Evolutionary conservation across 1,284 basidiomycete genomes (phyloP).

Genomic region (Porogramme epimiltina): DNA sequence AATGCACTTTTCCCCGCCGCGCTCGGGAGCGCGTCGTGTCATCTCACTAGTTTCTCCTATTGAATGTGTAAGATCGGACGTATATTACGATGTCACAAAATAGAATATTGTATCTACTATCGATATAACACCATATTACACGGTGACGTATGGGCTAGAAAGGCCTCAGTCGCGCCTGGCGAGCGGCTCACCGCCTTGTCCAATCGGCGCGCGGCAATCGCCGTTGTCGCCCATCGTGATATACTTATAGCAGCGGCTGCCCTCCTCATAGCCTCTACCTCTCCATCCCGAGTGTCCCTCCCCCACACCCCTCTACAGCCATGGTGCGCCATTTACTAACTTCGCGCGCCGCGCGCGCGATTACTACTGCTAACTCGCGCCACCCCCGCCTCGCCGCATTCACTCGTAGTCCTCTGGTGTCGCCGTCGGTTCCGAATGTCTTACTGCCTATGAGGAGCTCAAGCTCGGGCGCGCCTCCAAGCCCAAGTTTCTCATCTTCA

Average conservation of each 20-base stretch:
- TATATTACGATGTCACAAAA: constrained; percentile 5
- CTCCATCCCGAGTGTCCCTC: constrained; percentile 16
- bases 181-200: constrained; percentile 20
- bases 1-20: neutral
- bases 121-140: neutral
- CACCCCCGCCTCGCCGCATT: too few species aligned
- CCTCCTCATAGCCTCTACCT: constrained; percentile 13
- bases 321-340: constrained; percentile 21
- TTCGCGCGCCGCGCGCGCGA: neutral
- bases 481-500: constrained; percentile 88
- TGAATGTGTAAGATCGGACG: neutral
- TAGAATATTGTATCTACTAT: constrained; percentile 22
- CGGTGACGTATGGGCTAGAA: neutral
- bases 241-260: constrained; percentile 25
- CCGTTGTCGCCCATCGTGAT: constrained; percentile 34
- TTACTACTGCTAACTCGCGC: too few species aligned
- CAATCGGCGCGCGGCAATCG: constrained; percentile 34
- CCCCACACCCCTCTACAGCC: constrained; percentile 12
- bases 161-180: neutral
- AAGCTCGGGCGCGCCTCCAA: constrained; percentile 85
- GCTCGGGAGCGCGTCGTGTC: constrained; percentile 13
- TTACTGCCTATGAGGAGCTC: constrained; percentile 70
- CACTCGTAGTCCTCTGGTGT: constrained; percentile 91
- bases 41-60: neutral
- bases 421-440: constrained; percentile 58